Evolutionary conservation across 139 green algal species (phyloP).

Genomic region (Volvox reticuliferus): DNA sequence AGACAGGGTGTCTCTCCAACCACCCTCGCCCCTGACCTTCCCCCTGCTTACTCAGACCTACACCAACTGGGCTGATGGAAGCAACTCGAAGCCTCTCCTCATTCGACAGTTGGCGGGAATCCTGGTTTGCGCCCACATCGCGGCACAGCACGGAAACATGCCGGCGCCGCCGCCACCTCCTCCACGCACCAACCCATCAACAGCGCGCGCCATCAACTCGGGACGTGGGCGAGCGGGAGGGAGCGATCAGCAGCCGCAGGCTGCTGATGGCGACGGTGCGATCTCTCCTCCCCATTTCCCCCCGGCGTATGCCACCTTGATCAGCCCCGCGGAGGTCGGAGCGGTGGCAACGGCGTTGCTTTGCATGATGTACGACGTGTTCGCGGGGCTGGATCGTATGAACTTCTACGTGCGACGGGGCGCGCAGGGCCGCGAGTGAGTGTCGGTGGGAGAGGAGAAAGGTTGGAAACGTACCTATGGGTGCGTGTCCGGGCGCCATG

Average conservation of each 20-base stretch:
- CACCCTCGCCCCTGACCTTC: neutral
- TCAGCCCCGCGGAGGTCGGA: conserved; percentile 4
- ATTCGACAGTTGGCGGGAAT: neutral
- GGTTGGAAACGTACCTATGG: too few species aligned
- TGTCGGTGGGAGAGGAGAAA: neutral
- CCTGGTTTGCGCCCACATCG: neutral
- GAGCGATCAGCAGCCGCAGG: neutral
- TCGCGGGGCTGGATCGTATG: conserved; percentile 1
- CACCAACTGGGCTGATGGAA: conserved; percentile 20
- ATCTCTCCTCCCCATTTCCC: neutral
- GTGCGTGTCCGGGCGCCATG: too few species aligned
- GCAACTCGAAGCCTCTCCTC: conserved; percentile 1
- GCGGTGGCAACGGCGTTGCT: neutral
- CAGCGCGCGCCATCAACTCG: too few species aligned
- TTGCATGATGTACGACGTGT: conserved; percentile 9
- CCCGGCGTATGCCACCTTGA: neutral
- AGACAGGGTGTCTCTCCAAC: too few species aligned
- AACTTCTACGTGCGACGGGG: neutral
- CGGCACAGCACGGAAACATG: neutral
- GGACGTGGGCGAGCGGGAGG: neutral
- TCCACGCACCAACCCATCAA: neutral
- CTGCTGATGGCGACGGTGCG: neutral
- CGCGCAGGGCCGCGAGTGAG: neutral
- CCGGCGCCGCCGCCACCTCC: too few species aligned
- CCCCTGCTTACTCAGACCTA: neutral